Evolutionary conservation across 169 alveolate genomes (phyloP), one percentile per base, ranked within the genome.

Genomic region (Plasmodium coatneyi): DNA sequence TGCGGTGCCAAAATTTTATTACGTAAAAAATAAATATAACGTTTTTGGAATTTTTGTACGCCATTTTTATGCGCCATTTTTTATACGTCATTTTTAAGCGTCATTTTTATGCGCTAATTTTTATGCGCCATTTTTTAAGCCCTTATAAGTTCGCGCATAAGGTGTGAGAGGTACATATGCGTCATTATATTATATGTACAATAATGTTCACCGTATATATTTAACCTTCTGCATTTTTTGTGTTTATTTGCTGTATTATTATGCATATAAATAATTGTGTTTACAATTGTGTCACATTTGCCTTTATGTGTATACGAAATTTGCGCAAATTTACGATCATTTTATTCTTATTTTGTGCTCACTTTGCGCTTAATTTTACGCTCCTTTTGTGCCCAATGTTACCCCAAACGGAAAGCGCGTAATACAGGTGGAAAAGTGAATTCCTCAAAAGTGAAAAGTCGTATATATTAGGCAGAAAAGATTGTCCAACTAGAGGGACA

Each of bases 21-120:
- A 60, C 76, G 34, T 22, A 60, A 60, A 60, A 19, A 60, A 60
- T 19, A 60, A 60, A 19, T 60, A 60, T 60, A 60, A 60, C 76
- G 76, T 60, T n/a, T 56, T 19, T n/a, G 76, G 76, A 60, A 60
- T 60, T 60, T 60, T 60, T 60, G 19, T 60, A 60, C 76, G 76
- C 4, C 3, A 60, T 19, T 60, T 22, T 60, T 56, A 4, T 56
- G 5, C 30, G 72, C 52, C 52, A 22, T 56, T 56, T 19, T 19
- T 56, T 56, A 56, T 56, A 4, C 72, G 72, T 1, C 4, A 56
- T 56, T 56, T 19, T 56, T 56, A 32, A 1, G 39, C 72, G 72
- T n/a, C 1, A 56, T 56, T 56, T n/a, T 56, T 56, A n/a, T 56
- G 6, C 30, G 72, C 16, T 7, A 22, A 16, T 56, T 22, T 60